Percentiles rank a stretch among this genome's conserved stretches.
phyloP scores from a whole-genome alignment of 2,329 filamentous ascomycete genomes.

The Alternaria consortialis region DNA sequence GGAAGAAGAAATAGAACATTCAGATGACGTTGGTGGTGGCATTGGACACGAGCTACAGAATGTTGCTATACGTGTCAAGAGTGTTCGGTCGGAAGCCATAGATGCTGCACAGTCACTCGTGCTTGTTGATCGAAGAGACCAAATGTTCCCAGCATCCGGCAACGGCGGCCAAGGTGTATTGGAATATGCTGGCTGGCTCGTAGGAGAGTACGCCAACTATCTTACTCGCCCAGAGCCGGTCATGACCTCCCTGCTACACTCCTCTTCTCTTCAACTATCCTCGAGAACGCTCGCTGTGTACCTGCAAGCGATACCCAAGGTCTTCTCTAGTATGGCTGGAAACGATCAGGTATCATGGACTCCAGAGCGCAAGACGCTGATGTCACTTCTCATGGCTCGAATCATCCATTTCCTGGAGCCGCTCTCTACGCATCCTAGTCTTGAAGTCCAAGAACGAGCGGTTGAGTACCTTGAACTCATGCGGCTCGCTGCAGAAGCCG shows the following conservation, averaged over 20 bases:
- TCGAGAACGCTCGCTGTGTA: constrained; percentile 78
- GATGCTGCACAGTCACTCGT: constrained; percentile 81
- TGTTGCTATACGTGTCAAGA: constrained; percentile 89
- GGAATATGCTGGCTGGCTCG: constrained; percentile 81
- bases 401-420: constrained; percentile 84
- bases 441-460: constrained; percentile 94
- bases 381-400: constrained; percentile 79
- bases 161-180: constrained; percentile 70
- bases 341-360: constrained; percentile 75
- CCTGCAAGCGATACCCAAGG: constrained; percentile 84
- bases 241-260: constrained; percentile 78
- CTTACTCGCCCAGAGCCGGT: constrained; percentile 75
- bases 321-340: constrained; percentile 77
- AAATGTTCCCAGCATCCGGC: constrained; percentile 63
- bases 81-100: constrained; percentile 80
- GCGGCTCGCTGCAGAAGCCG: constrained; percentile 84
- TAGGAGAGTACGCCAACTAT: constrained; percentile 85
- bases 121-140: constrained; percentile 67
- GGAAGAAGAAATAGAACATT: constrained; percentile 36
- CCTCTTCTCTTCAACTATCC: constrained; percentile 64
- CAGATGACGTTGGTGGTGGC: constrained; percentile 66
- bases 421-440: constrained; percentile 79
- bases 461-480: constrained; percentile 93
- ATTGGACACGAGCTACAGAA: constrained; percentile 90
- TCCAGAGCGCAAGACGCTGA: constrained; percentile 74